These are phyloP conservation scores for Candida buenavistaensis DNA, from an alignment of 1,139 yeast species.

Conservation along the genomic window DNA sequence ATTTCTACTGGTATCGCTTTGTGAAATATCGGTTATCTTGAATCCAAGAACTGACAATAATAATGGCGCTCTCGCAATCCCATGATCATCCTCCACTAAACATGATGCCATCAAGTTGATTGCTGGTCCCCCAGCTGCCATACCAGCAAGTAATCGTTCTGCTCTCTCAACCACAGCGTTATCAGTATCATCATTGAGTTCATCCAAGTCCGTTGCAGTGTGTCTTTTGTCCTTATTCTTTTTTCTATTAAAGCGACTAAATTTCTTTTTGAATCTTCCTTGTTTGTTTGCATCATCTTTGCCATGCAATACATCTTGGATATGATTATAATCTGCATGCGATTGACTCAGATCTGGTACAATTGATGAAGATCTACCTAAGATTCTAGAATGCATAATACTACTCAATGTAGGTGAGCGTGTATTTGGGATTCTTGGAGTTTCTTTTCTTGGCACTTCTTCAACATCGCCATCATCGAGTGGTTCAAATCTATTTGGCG, in stretches of 20 bases:
- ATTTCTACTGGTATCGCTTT: conserved; percentile 42
- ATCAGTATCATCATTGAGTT: conserved; percentile 23
- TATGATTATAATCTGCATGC: conserved; percentile 2
- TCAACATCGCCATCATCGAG: conserved; percentile 1
- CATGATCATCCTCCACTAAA: conserved; percentile 75
- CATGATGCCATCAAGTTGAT: conserved; percentile 75
- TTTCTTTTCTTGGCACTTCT: not conserved
- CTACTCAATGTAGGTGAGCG: conserved; percentile 14
- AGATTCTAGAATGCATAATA: conserved; percentile 17
- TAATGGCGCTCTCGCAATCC: conserved; percentile 78
- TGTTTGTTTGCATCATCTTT: conserved; percentile 17
- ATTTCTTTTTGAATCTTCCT: conserved; percentile 21
- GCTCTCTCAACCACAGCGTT: conserved; percentile 52
- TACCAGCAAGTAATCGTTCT: conserved; percentile 59
- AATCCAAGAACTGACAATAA: conserved; percentile 72
- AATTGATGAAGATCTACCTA: conserved; percentile 12
- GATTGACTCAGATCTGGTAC: conserved; percentile 5
- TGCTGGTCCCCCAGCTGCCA: conserved; percentile 77
- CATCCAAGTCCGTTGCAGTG: conserved; percentile 19
- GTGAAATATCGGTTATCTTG: conserved; percentile 55
- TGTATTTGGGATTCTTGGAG: conserved; percentile 2
- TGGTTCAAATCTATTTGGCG: conserved; percentile 6
- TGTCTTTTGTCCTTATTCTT: conserved; percentile 27
- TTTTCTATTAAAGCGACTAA: conserved; percentile 28
- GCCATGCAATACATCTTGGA: conserved; percentile 9